Base-by-base conservation (phyloP, 768 basidiomycete genomes). In the Trametes cingulata region DNA sequence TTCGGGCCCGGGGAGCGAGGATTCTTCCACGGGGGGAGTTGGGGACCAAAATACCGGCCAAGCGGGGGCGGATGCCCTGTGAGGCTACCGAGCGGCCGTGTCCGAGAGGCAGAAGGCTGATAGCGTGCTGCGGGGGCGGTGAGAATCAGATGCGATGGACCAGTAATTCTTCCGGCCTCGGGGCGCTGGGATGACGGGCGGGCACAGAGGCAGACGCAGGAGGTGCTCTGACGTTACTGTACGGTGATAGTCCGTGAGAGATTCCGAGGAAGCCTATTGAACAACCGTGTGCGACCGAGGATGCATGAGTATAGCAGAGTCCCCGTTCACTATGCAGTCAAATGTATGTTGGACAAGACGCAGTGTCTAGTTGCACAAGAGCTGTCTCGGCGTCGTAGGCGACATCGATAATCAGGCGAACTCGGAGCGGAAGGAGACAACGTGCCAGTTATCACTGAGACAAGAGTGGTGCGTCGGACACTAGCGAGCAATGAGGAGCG, bases 401-500 rank as follows among this genome's bases (percentile, higher is more conserved):
- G 52, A 63, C 54, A 49, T 43, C 53, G 52, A 55, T 50, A 42
- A 54, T 57, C 55, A 47, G 27, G 14, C 8, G 13, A 49, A 24
- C n/a, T 24, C 55, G 42, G 50, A 40, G 35, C 25, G 35, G 51
- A n/a, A 39, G 5, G 10, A 15, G 60, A 42, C 40, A 63, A 63
- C 61, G 56, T 58, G 61, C 35, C 47, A 39, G 41, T 17, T 46
- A 56, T 54, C 48, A 39, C 29, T 24, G 33, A 42, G 27, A 35
- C 46, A 25, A 20, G 33, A 43, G 54, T 48, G 61, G 56, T 41
- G 61, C 43, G 29, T 19, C 3, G 33, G 42, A 22, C 13, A 39
- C 61, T 57, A 53, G 56, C 55, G 51, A 62, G 61, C 57, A 63
- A 58, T 56, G 57, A 63, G 56, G 55, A 33, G 46, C 47, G 45